Evolutionary conservation across 495 filamentous ascomycete genomes (phyloP).

Genomic region (Penicillium chermesinum): DNA sequence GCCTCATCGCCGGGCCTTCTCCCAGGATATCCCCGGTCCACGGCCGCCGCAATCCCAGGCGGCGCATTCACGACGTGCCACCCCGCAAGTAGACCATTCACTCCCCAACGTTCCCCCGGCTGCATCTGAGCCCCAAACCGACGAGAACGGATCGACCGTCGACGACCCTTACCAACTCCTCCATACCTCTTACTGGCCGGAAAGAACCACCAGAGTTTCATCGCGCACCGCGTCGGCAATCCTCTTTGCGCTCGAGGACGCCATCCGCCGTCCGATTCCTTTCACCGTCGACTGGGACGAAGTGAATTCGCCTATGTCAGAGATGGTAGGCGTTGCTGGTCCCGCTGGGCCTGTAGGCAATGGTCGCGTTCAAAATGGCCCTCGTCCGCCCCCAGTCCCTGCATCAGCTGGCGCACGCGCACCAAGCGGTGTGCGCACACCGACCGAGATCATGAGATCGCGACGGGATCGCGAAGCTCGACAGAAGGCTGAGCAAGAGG

Average conservation of each 20-base stretch:
- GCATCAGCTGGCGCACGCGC: conserved; percentile 41
- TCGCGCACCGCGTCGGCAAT: conserved; percentile 70
- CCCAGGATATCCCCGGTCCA: conserved; percentile 28
- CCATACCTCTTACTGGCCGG: conserved; percentile 46
- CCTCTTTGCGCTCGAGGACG: conserved; percentile 87
- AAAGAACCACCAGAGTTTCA: conserved; percentile 54
- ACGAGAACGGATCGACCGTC: conserved; percentile 35
- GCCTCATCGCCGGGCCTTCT: conserved; percentile 33
- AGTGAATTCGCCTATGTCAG: conserved; percentile 92
- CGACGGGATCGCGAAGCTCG: conserved; percentile 63
- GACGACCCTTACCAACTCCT: conserved; percentile 33
- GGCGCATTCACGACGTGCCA: conserved; percentile 27
- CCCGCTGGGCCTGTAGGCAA: conserved; percentile 33
- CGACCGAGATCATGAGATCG: conserved; percentile 72
- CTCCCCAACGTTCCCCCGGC: conserved; percentile 30
- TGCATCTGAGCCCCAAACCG: conserved; percentile 35
- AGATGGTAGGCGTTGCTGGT: conserved; percentile 58
- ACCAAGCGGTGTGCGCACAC: conserved; percentile 47
- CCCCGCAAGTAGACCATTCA: conserved; percentile 19
- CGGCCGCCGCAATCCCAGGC: conserved; percentile 16
- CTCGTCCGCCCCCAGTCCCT: conserved; percentile 43
- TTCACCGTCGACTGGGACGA: conserved; percentile 84
- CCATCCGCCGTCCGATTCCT: conserved; percentile 71
- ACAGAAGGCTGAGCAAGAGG: conserved; percentile 55
- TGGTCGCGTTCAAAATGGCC: conserved; percentile 46